A percentile compares a stretch with the other conserved stretches of the same genome.
Conservation (phyloP, 768 basidiomycete species). For the Hericium rajendrae region DNA sequence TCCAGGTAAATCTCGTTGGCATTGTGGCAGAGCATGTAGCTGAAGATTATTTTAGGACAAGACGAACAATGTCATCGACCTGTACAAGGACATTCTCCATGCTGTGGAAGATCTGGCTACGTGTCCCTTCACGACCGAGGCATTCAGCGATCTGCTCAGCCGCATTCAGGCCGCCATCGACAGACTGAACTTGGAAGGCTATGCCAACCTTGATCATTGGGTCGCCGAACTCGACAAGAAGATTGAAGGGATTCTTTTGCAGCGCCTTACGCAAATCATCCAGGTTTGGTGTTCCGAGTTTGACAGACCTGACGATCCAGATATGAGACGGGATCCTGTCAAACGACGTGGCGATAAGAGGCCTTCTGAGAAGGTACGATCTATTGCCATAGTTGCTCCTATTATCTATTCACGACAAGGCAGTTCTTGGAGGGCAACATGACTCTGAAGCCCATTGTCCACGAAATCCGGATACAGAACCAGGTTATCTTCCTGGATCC, state of each 20-base stretch:
- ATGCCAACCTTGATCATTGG: constrained; percentile 61
- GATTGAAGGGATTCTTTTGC: constrained; percentile 73
- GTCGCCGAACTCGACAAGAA: constrained; percentile 49
- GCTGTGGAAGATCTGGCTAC: constrained; percentile 82
- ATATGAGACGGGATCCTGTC: constrained; percentile 43
- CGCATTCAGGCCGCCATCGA: constrained; percentile 88
- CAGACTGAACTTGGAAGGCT: constrained; percentile 90
- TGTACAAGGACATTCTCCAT: constrained; percentile 77
- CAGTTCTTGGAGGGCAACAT: constrained; percentile 69
- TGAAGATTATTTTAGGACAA: constrained; percentile 55
- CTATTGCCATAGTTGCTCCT: not conserved
- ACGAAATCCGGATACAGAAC: constrained; percentile 97
- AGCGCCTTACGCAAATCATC: constrained; percentile 67
- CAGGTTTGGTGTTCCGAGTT: constrained; percentile 88
- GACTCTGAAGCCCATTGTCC: constrained; percentile 76
- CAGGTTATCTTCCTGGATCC: constrained; percentile 99
- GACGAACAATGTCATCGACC: constrained; percentile 85
- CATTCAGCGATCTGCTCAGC: constrained; percentile 68
- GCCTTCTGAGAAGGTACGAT: constrained; percentile 61
- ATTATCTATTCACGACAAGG: not conserved
- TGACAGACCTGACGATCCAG: constrained; percentile 61
- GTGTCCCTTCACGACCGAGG: constrained; percentile 77
- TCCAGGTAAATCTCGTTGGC: constrained; percentile 49
- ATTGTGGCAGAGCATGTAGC: too few species aligned
- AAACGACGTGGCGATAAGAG: constrained; percentile 67